Evolutionary conservation across 1,284 basidiomycete species (phyloP).

Genomic region (Pseudozyma hubeiensis): DNA sequence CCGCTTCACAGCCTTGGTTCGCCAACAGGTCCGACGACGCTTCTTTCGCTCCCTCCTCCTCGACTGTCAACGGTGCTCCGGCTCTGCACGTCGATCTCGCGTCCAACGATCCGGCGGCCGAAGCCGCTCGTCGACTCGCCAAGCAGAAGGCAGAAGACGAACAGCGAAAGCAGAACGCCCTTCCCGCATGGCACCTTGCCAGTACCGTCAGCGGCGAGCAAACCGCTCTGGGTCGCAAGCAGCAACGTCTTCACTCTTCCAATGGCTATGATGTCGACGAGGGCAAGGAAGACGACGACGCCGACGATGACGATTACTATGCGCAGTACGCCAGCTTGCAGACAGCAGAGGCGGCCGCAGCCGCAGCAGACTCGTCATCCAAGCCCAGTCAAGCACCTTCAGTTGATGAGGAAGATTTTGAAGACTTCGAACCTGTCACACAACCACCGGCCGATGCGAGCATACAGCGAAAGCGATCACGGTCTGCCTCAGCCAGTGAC

Average conservation of each 20-base stretch:
- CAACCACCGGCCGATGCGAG: slow-evolving; percentile 9
- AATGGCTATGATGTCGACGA: slow-evolving; percentile 36
- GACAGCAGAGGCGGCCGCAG: slow-evolving; percentile 47
- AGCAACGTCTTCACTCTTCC: slow-evolving; percentile 39
- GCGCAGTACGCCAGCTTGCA: slow-evolving; percentile 61
- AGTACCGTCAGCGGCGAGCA: slow-evolving; percentile 92
- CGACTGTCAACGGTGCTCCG: slow-evolving; percentile 37
- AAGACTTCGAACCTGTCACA: slow-evolving; percentile 42
- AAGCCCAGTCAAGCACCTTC: slow-evolving; percentile 30
- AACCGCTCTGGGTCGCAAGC: slow-evolving; percentile 79
- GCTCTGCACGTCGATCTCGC: slow-evolving; percentile 63
- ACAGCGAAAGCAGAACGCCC: slow-evolving; percentile 80
- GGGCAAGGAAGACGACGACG: slow-evolving; percentile 40
- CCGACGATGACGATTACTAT: slow-evolving; percentile 64
- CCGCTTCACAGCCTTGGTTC: slow-evolving; percentile 57
- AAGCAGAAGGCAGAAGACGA: slow-evolving; percentile 58
- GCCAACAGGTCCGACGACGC: slow-evolving; percentile 20
- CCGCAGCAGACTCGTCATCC: slow-evolving; percentile 39
- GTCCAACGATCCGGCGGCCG: slow-evolving; percentile 54
- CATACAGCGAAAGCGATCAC: slow-evolving; percentile 33
- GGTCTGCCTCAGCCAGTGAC: slow-evolving; percentile 20
- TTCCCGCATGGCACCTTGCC: slow-evolving; percentile 92
- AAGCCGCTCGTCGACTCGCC: slow-evolving; percentile 70
- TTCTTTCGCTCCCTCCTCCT: slow-evolving; percentile 25
- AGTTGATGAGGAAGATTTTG: slow-evolving; percentile 44